Conservation (phyloP, 192 early-diverging fungal species). For the Dispira parvispora region DNA sequence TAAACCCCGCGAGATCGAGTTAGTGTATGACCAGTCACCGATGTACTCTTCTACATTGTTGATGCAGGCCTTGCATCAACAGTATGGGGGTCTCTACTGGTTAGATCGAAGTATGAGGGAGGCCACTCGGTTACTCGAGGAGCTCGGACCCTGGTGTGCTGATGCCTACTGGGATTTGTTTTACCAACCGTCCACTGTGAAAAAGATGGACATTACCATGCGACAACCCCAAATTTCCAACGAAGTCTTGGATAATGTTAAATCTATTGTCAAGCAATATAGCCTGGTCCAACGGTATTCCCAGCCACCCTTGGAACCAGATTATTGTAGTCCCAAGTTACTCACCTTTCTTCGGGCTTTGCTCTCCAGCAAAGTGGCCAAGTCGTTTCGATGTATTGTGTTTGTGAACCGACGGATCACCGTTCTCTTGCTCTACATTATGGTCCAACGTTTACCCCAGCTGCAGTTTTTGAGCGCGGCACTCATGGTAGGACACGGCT, state of each 20-base stretch:
- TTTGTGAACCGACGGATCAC: conserved; percentile 63
- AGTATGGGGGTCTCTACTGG: conserved; percentile 18
- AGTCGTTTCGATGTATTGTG: conserved; percentile 72
- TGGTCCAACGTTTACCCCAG: conserved; percentile 32
- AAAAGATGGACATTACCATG: neutral
- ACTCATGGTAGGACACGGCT: conserved; percentile 37
- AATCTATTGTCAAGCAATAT: neutral
- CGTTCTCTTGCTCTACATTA: conserved; percentile 35
- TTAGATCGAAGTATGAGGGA: conserved; percentile 26
- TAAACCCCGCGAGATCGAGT: conserved; percentile 22
- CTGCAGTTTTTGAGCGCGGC: conserved; percentile 27
- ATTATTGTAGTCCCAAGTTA: conserved; percentile 35
- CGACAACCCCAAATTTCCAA: neutral
- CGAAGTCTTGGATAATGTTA: neutral
- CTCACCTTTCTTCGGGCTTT: conserved; percentile 45
- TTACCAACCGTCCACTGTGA: neutral
- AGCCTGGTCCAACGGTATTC: neutral
- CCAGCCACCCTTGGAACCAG: neutral
- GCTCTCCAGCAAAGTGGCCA: conserved; percentile 21
- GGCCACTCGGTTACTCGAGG: conserved; percentile 22
- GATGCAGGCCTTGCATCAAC: conserved; percentile 17
- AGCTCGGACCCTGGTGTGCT: conserved; percentile 65
- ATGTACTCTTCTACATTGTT: conserved; percentile 26
- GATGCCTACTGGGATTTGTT: conserved; percentile 47
- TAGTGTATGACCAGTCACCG: conserved; percentile 33